Evolutionary conservation across 306 rosid genomes (phyloP).

Genomic region (Argentina anserina): DNA sequence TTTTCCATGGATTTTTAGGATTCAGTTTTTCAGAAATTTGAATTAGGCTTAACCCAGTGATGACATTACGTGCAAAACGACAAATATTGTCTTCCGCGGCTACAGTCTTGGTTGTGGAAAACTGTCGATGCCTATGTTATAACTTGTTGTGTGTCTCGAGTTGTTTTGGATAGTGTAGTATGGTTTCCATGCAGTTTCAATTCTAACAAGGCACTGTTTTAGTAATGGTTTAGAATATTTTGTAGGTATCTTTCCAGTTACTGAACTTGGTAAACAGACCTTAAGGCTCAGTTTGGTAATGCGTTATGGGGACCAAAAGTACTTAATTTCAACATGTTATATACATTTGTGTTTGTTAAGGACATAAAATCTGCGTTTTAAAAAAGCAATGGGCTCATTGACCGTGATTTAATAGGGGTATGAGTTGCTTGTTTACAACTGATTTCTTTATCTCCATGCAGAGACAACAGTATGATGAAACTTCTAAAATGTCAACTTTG

Average conservation of each 20-base stretch:
- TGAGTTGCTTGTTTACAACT: too few species aligned
- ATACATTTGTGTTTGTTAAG: too few species aligned
- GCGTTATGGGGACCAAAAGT: too few species aligned
- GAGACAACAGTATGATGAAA: too few species aligned
- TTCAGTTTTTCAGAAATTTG: background rate
- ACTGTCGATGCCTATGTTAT: background rate
- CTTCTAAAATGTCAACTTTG: too few species aligned
- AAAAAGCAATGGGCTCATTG: too few species aligned
- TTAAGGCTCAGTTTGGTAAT: too few species aligned
- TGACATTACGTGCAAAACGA: constrained; percentile 9
- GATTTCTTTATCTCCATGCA: too few species aligned
- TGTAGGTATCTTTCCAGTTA: background rate
- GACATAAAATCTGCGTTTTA: too few species aligned
- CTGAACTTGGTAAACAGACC: background rate
- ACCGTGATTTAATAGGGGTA: too few species aligned
- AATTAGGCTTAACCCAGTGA: background rate
- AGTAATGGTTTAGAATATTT: background rate
- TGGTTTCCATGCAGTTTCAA: background rate
- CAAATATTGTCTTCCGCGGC: background rate
- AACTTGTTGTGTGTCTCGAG: background rate
- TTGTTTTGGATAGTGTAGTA: background rate
- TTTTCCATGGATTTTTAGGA: background rate
- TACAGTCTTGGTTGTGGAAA: background rate
- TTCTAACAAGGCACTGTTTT: background rate
- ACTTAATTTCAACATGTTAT: too few species aligned